Evolutionary conservation across 441 rosid species (phyloP).

Genomic region (Lagerstroemia fauriei): DNA sequence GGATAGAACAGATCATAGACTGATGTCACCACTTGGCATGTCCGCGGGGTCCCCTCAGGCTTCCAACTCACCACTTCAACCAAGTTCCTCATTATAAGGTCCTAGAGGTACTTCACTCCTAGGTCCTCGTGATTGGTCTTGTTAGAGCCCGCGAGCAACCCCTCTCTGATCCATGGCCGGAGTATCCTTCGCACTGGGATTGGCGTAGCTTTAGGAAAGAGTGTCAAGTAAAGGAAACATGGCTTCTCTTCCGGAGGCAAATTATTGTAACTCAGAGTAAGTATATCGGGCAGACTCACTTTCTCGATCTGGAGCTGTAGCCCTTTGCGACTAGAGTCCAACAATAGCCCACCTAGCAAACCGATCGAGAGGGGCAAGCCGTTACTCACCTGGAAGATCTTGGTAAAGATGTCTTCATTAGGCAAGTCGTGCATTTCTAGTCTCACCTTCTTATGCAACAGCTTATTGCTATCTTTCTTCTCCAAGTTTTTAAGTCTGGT

Average conservation of each 20-base stretch:
- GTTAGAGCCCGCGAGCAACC: background rate
- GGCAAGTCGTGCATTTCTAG: background rate
- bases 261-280: background rate
- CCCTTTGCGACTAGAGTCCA: background rate
- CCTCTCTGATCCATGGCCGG: background rate
- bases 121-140: background rate
- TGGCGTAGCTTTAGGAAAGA: constrained; percentile 2
- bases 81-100: background rate
- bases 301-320: background rate
- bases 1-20: background rate
- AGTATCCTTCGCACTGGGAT: constrained; percentile 11
- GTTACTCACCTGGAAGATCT: background rate
- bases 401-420: background rate
- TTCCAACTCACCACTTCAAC: constrained; percentile 15
- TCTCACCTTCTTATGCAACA: background rate
- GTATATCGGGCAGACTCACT: background rate
- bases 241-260: constrained; percentile 13
- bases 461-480: background rate
- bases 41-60: background rate
- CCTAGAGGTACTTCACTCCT: background rate
- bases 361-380: background rate
- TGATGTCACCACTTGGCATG: background rate
- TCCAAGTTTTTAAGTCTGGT: background rate
- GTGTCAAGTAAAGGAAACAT: constrained; percentile 19
- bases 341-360: background rate